Evolutionary conservation across 2,329 filamentous ascomycete genomes (phyloP).

Genomic region (Calycina herbarum): DNA sequence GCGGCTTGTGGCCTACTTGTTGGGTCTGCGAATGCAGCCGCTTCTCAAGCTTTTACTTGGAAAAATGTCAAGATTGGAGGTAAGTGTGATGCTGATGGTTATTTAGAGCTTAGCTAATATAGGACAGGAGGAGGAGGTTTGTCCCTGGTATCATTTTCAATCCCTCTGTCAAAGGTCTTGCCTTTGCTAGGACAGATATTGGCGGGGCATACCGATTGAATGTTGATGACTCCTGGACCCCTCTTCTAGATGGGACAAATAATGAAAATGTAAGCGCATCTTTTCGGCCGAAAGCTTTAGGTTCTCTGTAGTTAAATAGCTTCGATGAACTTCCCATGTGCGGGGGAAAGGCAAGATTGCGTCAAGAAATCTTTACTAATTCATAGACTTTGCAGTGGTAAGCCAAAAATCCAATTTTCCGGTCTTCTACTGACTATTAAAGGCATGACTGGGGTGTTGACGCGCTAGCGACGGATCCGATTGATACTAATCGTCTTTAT

Average conservation of each 20-base stretch:
- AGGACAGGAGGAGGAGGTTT: constrained; percentile 51
- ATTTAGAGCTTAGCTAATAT: background rate
- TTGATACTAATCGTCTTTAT: constrained; percentile 52
- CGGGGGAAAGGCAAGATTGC: background rate
- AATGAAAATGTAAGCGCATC: constrained; percentile 20
- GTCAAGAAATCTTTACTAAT: background rate
- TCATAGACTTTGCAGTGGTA: background rate
- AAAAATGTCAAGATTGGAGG: constrained; percentile 53
- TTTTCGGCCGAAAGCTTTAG: background rate
- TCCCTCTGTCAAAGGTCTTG: constrained; percentile 49
- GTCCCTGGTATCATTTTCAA: constrained; percentile 59
- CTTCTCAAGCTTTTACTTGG: constrained; percentile 36
- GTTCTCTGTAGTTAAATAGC: no score
- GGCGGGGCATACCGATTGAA: constrained; percentile 58
- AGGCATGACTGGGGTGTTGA: constrained; percentile 59
- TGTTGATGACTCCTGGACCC: constrained; percentile 54
- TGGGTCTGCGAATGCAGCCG: constrained; percentile 19
- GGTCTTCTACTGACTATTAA: background rate
- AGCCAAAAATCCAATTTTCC: background rate
- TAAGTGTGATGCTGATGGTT: constrained; percentile 4
- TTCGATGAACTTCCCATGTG: background rate
- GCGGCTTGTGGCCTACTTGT: constrained; percentile 20
- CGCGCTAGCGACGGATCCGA: constrained; percentile 55
- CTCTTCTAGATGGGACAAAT: constrained; percentile 47
- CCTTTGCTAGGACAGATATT: constrained; percentile 58